These are phyloP conservation scores for Picea glauca DNA, from an alignment of 75 land plant genomes.

Conservation along the genomic window DNA sequence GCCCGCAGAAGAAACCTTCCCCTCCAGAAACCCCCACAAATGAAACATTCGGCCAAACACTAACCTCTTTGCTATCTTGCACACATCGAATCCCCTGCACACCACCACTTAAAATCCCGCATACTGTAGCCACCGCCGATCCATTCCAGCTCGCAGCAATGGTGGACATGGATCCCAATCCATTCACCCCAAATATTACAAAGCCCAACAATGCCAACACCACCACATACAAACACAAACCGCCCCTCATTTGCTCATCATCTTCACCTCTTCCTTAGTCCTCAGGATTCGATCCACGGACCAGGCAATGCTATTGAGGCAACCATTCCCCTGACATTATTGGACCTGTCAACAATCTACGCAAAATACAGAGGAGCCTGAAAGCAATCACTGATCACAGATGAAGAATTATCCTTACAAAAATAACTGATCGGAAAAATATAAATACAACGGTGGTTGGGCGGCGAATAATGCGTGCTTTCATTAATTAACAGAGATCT, in stretches of 20 bases:
- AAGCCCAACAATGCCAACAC: background rate
- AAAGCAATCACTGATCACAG: no score
- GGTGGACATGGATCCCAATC: conserved; percentile 55
- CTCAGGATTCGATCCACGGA: background rate
- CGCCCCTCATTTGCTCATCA: conserved; percentile 7
- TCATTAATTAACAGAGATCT: no score
- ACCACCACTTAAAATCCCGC: conserved; percentile 35
- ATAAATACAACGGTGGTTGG: no score
- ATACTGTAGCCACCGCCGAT: conserved; percentile 21
- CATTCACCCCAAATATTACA: conserved; percentile 6
- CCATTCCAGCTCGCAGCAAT: conserved; percentile 35
- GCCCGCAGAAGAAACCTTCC: conserved; percentile 44
- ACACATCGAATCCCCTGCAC: conserved; percentile 22
- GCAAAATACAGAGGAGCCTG: no score
- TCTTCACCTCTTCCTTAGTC: background rate
- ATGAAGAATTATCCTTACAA: no score
- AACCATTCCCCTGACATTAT: no score
- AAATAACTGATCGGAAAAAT: no score
- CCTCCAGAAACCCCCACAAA: conserved; percentile 63
- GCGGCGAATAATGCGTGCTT: no score
- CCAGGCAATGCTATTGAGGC: no score
- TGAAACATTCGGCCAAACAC: conserved; percentile 26
- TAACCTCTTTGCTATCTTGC: conserved; percentile 1
- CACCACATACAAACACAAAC: background rate
- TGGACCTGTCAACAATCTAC: no score